These are phyloP conservation scores for Beauveria pseudobassiana DNA, from an alignment of 2,329 filamentous ascomycete species.

Conservation along the genomic window DNA sequence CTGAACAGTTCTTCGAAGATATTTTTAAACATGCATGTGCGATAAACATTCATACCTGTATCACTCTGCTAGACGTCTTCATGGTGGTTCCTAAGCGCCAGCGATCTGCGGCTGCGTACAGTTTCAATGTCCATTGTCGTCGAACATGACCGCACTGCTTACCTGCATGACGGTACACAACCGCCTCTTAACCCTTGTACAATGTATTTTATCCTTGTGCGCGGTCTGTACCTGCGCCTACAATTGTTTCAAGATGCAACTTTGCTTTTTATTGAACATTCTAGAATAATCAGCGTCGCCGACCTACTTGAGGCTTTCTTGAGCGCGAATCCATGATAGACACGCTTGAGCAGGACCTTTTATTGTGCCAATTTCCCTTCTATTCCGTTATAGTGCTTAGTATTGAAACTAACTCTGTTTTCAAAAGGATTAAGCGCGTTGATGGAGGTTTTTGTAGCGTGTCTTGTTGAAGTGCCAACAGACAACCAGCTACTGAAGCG, in stretches of 20 bases:
- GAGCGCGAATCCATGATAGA: not conserved
- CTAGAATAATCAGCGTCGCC: too few relatives aligned
- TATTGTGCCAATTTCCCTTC: too few relatives aligned
- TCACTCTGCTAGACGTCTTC: not conserved
- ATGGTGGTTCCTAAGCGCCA: not conserved
- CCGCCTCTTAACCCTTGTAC: not conserved
- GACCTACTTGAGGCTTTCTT: too few relatives aligned
- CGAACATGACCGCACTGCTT: not conserved
- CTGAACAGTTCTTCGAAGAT: not conserved
- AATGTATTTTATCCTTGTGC: not conserved
- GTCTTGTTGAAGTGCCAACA: too few relatives aligned
- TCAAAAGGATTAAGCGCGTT: too few relatives aligned
- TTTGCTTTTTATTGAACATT: not conserved
- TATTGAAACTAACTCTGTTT: too few relatives aligned
- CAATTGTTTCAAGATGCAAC: not conserved
- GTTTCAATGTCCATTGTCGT: not conserved
- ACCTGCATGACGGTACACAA: conserved; percentile 4
- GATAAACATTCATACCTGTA: not conserved
- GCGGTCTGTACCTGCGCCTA: not conserved
- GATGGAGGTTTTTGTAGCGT: too few relatives aligned
- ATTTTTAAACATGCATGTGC: not conserved
- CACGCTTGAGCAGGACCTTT: too few relatives aligned
- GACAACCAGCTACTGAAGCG: too few relatives aligned
- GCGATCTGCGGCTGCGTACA: not conserved
- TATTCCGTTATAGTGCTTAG: too few relatives aligned